Base-by-base conservation (phyloP, 2,329 filamentous ascomycete species). In the Fusarium sp. region DNA sequence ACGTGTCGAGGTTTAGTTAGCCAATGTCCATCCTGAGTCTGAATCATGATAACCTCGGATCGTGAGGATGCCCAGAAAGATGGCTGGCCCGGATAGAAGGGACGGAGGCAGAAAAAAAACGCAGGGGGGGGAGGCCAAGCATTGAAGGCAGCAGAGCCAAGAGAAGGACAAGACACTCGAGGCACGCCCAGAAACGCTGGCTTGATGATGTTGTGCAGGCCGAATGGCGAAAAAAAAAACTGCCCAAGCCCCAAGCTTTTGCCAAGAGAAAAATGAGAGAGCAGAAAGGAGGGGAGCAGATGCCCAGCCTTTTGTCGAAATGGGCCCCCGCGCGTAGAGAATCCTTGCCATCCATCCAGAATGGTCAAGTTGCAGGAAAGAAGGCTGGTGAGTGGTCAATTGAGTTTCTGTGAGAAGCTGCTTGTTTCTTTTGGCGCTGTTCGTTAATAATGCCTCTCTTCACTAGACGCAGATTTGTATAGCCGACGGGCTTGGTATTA, bases 101-200 rank as follows among this genome's bases (percentile, higher is more conserved):
- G 60, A 62, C 40, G 57, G 42, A 68, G 34, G 42, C 31, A 29
- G 22, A 16, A 56, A 58, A 38, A 56, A 58, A 38, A 24, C 34
- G 35, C 31, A 24, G 50, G 22, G 54, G 58, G 22, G 42, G 38
- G 31, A 67, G 61, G 42, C 42, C 42, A 45, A 45, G 42, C 42
- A 73, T 64, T 37, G 59, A 67, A 45, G 62, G 62, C 67, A 66
- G 47, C 47, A 52, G 42, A 64, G 68, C 71, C 72, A 74, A 74
- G 71, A 40, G 31, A 59, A 45, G 3, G 7, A 24, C 45, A 62
- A 62, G 62, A 67, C 64, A 14, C 37, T 61, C 14, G 52, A 62
- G 64, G 24, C 72, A 74, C 62, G 42, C 72, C 71, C 61, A 71
- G 45, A 45, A 20, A 64, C 14, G 47, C 61, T 45, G 56, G 22